These are phyloP conservation scores for Scutellaria minor DNA, from an alignment of 257 asterid species.

Conservation along the genomic window DNA sequence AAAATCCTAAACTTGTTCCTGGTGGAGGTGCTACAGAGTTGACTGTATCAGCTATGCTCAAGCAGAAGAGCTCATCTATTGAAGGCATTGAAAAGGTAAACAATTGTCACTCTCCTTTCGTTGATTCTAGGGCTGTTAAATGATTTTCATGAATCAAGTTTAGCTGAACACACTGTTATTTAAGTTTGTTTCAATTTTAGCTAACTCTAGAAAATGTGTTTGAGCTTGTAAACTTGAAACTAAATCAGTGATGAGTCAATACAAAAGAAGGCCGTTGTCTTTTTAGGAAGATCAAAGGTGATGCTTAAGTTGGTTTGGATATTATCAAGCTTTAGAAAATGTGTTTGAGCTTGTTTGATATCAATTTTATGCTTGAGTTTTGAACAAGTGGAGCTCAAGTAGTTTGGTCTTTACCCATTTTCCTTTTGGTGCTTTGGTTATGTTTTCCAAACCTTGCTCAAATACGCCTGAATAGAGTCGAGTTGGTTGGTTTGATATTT, in stretches of 20 bases:
- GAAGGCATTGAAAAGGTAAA: conserved; percentile 94
- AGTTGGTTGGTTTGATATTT: neutral
- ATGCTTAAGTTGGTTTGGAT: neutral
- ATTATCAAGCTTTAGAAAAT: neutral
- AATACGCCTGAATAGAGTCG: neutral
- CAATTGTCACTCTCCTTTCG: neutral
- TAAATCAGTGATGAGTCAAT: too few relatives aligned
- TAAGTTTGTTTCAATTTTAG: too few relatives aligned
- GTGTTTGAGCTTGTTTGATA: neutral
- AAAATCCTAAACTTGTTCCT: conserved; percentile 94
- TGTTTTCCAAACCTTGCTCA: neutral
- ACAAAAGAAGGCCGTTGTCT: too few relatives aligned
- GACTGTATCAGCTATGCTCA: conserved; percentile 88
- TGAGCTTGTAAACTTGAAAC: neutral
- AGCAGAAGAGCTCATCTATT: conserved; percentile 86
- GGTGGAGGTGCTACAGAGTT: conserved; percentile 99
- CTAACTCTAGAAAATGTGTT: neutral
- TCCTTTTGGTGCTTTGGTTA: neutral
- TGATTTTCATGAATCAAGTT: neutral
- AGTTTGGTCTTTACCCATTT: neutral
- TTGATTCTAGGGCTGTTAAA: neutral
- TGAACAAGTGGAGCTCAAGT: neutral
- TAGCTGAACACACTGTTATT: too few relatives aligned
- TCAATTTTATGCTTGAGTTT: neutral
- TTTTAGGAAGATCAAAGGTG: too few relatives aligned